Conservation (phyloP, 2,329 filamentous ascomycete species). For the Alternaria burnsii region DNA sequence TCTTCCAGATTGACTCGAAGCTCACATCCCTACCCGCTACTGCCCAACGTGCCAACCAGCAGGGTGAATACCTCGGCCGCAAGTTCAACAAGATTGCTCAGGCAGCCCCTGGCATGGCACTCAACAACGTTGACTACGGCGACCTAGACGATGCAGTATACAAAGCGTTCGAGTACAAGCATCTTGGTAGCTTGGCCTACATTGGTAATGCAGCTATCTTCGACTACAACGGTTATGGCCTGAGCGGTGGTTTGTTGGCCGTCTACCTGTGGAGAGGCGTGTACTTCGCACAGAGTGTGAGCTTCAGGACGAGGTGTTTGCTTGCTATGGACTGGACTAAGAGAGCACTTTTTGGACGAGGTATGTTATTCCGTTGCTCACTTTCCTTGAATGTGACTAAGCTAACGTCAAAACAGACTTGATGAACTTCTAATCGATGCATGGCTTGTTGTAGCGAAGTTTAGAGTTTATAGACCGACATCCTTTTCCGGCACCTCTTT, state of each 20-base stretch:
- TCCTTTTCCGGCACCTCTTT: not conserved
- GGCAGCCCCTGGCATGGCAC: conserved; percentile 74
- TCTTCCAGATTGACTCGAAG: conserved; percentile 92
- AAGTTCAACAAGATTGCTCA: conserved; percentile 94
- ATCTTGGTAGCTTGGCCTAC: conserved; percentile 91
- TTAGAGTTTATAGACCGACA: not conserved
- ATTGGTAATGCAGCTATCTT: conserved; percentile 97
- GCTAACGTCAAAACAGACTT: conserved; percentile 24
- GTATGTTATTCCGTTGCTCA: conserved; percentile 62
- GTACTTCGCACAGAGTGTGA: conserved; percentile 98
- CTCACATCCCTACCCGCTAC: conserved; percentile 94
- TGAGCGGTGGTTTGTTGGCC: conserved; percentile 85
- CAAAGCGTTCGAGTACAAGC: conserved; percentile 92
- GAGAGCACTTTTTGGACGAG: conserved; percentile 91
- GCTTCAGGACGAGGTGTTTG: conserved; percentile 84
- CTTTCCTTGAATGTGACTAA: not conserved
- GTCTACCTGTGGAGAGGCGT: conserved; percentile 96
- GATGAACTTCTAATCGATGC: conserved; percentile 31
- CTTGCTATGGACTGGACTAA: conserved; percentile 99
- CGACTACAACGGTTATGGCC: conserved; percentile 80
- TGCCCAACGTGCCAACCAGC: conserved; percentile 94
- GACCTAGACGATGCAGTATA: conserved; percentile 93
- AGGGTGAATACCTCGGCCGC: conserved; percentile 88
- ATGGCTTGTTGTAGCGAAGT: not conserved
- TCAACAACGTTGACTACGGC: conserved; percentile 85